phyloP scores from a whole-genome alignment of 345 rosid genomes.

The Brassica carinata region DNA sequence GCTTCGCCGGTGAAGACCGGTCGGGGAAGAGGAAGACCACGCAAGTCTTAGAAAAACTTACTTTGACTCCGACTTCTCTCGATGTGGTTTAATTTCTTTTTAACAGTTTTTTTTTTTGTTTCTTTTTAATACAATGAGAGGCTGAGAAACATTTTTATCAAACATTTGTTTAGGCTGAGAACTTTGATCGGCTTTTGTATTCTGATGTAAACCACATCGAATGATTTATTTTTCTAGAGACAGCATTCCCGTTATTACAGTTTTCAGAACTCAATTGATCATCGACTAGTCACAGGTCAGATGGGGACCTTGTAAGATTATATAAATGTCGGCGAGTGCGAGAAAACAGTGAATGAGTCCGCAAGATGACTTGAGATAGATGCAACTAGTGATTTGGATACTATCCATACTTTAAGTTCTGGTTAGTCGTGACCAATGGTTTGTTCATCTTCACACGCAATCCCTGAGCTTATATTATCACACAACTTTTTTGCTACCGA shows the following conservation, averaged over 20 bases:
- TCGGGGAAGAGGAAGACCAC: constrained; percentile 80
- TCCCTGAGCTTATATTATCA: constrained; percentile 3
- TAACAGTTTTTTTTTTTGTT: constrained; percentile 29
- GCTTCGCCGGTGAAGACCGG: constrained; percentile 52
- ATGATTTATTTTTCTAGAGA: constrained; percentile 22
- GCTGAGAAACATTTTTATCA: not conserved
- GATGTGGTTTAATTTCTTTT: constrained; percentile 25
- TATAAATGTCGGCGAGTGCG: constrained; percentile 22
- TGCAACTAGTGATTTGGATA: constrained; percentile 15
- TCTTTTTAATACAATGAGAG: constrained; percentile 20
- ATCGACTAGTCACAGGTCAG: not conserved
- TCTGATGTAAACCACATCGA: constrained; percentile 39
- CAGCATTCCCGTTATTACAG: not conserved
- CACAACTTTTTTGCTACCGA: constrained; percentile 22
- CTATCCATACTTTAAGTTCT: not conserved
- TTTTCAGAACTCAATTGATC: not conserved
- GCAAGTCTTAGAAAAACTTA: constrained; percentile 49
- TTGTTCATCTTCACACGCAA: constrained; percentile 35
- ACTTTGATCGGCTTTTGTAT: constrained; percentile 26
- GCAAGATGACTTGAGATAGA: constrained; percentile 17
- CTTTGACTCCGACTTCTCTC: constrained; percentile 21
- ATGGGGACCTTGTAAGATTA: too few species aligned
- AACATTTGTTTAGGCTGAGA: constrained; percentile 27
- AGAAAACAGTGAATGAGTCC: constrained; percentile 1
- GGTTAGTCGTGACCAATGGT: constrained; percentile 21